Evolutionary conservation across 345 rosid genomes (phyloP), one percentile per base, ranked within the genome.

Genomic region (Psidium friedrichsthalianum): DNA sequence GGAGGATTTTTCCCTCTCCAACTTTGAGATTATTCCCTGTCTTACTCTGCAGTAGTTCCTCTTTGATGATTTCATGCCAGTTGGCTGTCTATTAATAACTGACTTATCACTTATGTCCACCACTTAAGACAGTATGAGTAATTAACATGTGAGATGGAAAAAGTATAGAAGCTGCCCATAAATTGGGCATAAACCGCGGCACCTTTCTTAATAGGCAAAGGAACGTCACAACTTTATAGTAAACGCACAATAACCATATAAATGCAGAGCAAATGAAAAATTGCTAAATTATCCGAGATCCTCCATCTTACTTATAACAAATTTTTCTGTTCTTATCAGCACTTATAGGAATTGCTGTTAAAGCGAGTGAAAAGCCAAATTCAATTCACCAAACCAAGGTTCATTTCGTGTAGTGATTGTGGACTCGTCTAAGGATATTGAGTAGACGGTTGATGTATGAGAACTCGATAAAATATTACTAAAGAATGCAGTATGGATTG

Each of bases 1-100:
- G 86, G 84, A 96, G 90, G 86, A 94, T 64, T 54, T 91, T 90
- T 82, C 86, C 91, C 59, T 95, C 92, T 59, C 95, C 98, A 91
- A 95, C 91, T 90, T 91, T 92, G 82, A 93, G 91, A 83, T 95
- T 92, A 90, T 91, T 90, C 85, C 90, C 90, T 82, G 14, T 88
- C 83, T 82, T 84, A 21, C 36, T 85, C 86, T 92, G 85, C 78
- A 61, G 86, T 74, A 64, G 87, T 55, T 85, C 89, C 58, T 86
- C 89, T 85, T 94, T 86, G 84, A 89, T 87, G 82, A 85, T 83
- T 74, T 96, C 98, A 81, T 95, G 98, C 89, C 98, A 95, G 90
- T 91, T 94, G 90, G 96, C 95, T 29, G 94, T 90, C 99, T 96
- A 88, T 85, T 87, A 86, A 54, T 42, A 47, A 18, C 82, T 55